These are phyloP conservation scores for Cyclotella sp. DNA, from an alignment of 108 stramenopile species.

Conservation along the genomic window DNA sequence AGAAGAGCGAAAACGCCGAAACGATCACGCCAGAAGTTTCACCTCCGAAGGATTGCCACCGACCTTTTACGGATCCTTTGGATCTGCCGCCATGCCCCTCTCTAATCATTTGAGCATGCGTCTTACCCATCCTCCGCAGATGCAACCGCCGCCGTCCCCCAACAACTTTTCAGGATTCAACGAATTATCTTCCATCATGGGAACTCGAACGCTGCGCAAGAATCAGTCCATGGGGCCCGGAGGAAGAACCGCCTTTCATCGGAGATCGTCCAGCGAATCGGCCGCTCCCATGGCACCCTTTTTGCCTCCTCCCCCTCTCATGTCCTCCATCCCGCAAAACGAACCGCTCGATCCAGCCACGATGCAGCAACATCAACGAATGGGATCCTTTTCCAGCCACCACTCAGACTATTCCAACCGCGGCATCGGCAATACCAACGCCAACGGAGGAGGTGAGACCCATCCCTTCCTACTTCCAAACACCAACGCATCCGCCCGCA, in stretches of 20 bases:
- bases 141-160: neutral
- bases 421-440: neutral
- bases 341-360: neutral
- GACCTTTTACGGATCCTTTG: constrained; percentile 16
- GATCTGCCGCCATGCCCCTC: neutral
- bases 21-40: neutral
- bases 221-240: neutral
- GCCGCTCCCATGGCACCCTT: constrained; percentile 5
- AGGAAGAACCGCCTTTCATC: neutral
- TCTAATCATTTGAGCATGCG: constrained; percentile 12
- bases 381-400: constrained; percentile 5
- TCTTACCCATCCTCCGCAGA: constrained; percentile 12
- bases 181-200: constrained; percentile 43
- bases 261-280: constrained; percentile 1
- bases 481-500: neutral
- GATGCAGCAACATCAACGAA: constrained; percentile 4
- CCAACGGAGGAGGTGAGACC: constrained; percentile 11
- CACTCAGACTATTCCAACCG: neutral
- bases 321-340: neutral
- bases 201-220: neutral
- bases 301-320: neutral
- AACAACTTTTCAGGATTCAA: constrained; percentile 33
- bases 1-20: constrained; percentile 8
- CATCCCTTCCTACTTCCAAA: neutral
- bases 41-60: neutral